Conservation (phyloP, 73 alveolate genomes). For the Blepharisma japonicum region DNA sequence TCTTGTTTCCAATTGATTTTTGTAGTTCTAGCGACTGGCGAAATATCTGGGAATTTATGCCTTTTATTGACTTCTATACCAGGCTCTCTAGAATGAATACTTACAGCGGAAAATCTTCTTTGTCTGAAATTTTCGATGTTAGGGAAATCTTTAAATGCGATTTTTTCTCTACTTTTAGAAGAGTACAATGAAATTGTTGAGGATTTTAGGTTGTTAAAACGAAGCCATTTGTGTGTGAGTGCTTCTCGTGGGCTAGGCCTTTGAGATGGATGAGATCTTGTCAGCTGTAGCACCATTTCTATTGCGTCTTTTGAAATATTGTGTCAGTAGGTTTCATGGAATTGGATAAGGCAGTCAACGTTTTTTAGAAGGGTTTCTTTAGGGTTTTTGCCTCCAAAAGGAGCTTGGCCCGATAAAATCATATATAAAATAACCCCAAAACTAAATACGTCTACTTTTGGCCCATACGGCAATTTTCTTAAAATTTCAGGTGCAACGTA, state of each 20-base stretch:
- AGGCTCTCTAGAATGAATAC: too few species aligned
- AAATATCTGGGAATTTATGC: too few species aligned
- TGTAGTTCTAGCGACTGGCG: too few species aligned
- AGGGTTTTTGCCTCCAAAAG: neutral
- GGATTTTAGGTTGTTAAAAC: neutral
- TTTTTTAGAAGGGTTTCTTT: neutral
- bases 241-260: conserved; percentile 5
- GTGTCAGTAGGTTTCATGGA: neutral
- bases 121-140: too few species aligned
- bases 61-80: too few species aligned
- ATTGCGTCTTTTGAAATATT: neutral
- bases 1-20: too few species aligned
- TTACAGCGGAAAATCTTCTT: too few species aligned
- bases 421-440: neutral
- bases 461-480: neutral
- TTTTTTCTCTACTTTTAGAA: too few species aligned
- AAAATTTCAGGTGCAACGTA: conserved; percentile 61
- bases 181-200: too few species aligned
- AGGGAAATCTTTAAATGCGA: too few species aligned
- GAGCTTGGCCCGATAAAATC: neutral
- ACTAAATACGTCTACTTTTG: neutral
- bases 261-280: neutral
- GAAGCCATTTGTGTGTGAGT: neutral
- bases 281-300: conserved; percentile 1
- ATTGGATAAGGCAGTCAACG: neutral